Conservation (phyloP, 768 basidiomycete species). For the Collybia mongolica region DNA sequence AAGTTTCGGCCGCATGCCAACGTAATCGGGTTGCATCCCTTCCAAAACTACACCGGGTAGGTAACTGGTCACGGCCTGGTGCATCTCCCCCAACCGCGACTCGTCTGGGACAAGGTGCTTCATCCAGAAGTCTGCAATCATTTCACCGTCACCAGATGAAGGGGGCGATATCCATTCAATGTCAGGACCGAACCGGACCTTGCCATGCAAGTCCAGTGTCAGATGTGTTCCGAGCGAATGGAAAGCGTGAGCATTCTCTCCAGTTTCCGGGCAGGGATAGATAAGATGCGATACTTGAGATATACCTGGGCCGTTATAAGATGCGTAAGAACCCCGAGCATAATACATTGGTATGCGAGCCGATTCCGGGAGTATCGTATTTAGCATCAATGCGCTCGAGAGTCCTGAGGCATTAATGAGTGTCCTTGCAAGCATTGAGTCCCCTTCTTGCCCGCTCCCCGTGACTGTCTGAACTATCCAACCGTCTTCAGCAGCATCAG, state of each 20-base stretch:
- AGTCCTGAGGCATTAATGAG: conserved; percentile 85
- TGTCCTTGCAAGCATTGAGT: conserved; percentile 70
- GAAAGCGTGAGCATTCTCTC: conserved; percentile 59
- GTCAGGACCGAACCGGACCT: conserved; percentile 91
- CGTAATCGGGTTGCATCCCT: conserved; percentile 78
- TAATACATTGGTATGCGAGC: conserved; percentile 73
- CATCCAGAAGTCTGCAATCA: conserved; percentile 75
- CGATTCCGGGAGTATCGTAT: conserved; percentile 59
- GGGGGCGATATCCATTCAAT: conserved; percentile 80
- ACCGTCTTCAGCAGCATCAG: conserved; percentile 47
- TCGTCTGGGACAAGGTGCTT: conserved; percentile 63
- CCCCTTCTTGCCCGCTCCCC: conserved; percentile 38
- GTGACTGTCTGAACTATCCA: conserved; percentile 89
- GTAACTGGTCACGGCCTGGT: conserved; percentile 70
- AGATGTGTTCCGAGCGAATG: conserved; percentile 91
- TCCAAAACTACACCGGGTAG: conserved; percentile 60
- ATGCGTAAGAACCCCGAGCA: conserved; percentile 84
- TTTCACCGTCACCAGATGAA: conserved; percentile 23
- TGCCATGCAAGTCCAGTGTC: conserved; percentile 81
- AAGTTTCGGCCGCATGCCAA: conserved; percentile 87
- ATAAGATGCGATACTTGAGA: conserved; percentile 70
- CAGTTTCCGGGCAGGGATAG: conserved; percentile 84
- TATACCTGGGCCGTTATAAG: conserved; percentile 81
- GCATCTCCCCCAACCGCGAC: conserved; percentile 61
- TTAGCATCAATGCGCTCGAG: conserved; percentile 67